phyloP scores from a whole-genome alignment of 805 yeast genomes.

The Wickerhamomyces pijperi region DNA sequence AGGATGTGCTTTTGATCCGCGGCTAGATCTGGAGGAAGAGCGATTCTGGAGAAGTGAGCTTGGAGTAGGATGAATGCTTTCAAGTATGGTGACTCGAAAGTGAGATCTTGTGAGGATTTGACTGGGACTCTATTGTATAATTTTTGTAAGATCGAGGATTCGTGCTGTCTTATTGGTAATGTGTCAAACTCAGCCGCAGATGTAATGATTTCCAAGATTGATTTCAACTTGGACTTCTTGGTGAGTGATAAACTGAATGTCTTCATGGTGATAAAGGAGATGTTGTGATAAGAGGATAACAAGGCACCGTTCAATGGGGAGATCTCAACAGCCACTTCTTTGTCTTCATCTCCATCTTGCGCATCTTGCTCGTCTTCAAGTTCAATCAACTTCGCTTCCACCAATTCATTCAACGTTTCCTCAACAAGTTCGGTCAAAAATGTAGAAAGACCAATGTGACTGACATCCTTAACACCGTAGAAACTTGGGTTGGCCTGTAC shows the following conservation, averaged over 20 bases:
- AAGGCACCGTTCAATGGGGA: constrained; percentile 58
- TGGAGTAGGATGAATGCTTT: constrained; percentile 72
- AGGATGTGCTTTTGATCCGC: constrained; percentile 47
- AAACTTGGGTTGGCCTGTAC: constrained; percentile 76
- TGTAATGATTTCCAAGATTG: constrained; percentile 53
- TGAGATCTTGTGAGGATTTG: constrained; percentile 28
- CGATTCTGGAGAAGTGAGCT: constrained; percentile 64
- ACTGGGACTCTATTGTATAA: constrained; percentile 56
- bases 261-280: constrained; percentile 59
- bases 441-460: constrained; percentile 65
- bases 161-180: constrained; percentile 53
- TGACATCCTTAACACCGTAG: constrained; percentile 63
- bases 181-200: constrained; percentile 66
- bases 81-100: constrained; percentile 39
- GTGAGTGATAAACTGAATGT: constrained; percentile 40
- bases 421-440: constrained; percentile 81
- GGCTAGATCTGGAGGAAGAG: constrained; percentile 49
- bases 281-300: constrained; percentile 63
- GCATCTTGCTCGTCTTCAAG: constrained; percentile 29
- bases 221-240: constrained; percentile 44
- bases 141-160: constrained; percentile 33
- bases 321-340: constrained; percentile 25
- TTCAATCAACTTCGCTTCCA: constrained; percentile 51
- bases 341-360: constrained; percentile 22
- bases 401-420: constrained; percentile 49